These are phyloP conservation scores for Spathaspora boniae DNA, from an alignment of 805 yeast genomes.

Conservation along the genomic window DNA sequence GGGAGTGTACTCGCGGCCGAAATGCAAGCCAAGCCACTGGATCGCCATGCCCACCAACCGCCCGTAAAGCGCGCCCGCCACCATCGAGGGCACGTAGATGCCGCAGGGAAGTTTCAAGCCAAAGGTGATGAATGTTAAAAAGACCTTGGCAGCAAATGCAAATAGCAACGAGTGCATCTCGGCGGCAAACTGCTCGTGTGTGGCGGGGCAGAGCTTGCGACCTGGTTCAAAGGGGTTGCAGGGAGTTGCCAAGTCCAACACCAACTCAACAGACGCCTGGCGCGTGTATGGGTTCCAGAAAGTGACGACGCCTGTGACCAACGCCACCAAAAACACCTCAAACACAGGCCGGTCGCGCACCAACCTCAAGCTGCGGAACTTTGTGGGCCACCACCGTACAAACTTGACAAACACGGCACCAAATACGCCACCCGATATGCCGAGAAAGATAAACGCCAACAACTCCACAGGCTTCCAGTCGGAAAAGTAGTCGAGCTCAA, in stretches of 20 bases:
- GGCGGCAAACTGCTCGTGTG: slow-evolving; percentile 21
- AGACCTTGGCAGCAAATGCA: slow-evolving; percentile 44
- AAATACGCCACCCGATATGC: slow-evolving; percentile 51
- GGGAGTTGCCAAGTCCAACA: slow-evolving; percentile 48
- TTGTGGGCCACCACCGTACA: slow-evolving; percentile 43
- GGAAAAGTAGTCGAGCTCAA: slow-evolving; percentile 46
- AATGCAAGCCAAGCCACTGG: slow-evolving; percentile 24
- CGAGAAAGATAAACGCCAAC: slow-evolving; percentile 42
- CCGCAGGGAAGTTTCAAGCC: slow-evolving; percentile 61
- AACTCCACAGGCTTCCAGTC: slow-evolving; percentile 54
- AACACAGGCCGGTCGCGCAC: slow-evolving; percentile 37
- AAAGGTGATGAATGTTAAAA: slow-evolving; percentile 50
- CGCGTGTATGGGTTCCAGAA: slow-evolving; percentile 49
- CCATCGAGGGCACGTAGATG: slow-evolving; percentile 63
- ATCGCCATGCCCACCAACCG: slow-evolving; percentile 44
- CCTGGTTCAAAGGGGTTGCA: slow-evolving; percentile 34
- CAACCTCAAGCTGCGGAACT: slow-evolving; percentile 28
- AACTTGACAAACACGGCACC: slow-evolving; percentile 51
- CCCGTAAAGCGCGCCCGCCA: slow-evolving; percentile 59
- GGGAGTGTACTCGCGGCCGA: neutral
- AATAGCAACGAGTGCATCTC: slow-evolving; percentile 30
- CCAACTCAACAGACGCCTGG: slow-evolving; percentile 47
- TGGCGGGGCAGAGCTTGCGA: slow-evolving; percentile 26
- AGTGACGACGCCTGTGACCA: slow-evolving; percentile 44
- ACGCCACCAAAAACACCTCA: slow-evolving; percentile 45